Conservation (phyloP, 2,329 filamentous ascomycete genomes). For the Fusarium heterosporum region DNA sequence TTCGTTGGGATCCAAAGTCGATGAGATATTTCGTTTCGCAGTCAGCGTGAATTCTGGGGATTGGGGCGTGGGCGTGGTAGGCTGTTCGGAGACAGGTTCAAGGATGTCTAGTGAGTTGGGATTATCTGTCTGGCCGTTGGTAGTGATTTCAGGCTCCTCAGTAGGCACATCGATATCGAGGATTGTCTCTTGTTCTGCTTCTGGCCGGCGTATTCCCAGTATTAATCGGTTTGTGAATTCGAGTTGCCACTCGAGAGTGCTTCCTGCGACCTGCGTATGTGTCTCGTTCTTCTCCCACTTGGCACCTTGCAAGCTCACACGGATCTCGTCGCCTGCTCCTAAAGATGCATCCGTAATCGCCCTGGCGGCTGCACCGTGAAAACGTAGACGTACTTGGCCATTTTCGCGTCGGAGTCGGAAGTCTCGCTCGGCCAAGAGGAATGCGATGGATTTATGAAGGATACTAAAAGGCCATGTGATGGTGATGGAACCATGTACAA, state of each 20-base stretch:
- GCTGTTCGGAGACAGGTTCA: constrained; percentile 22
- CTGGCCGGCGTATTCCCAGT: constrained; percentile 57
- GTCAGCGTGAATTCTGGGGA: constrained; percentile 41
- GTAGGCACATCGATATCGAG: constrained; percentile 63
- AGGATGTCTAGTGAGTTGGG: constrained; percentile 10
- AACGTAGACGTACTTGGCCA: constrained; percentile 84
- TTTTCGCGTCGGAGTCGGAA: constrained; percentile 80
- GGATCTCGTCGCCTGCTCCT: constrained; percentile 81
- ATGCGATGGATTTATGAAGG: constrained; percentile 76
- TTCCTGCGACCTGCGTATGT: constrained; percentile 61
- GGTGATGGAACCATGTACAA: constrained; percentile 79
- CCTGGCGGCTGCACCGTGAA: constrained; percentile 77
- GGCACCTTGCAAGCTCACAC: constrained; percentile 75
- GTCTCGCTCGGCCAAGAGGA: constrained; percentile 87
- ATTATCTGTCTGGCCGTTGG: constrained; percentile 31
- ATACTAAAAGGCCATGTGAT: constrained; percentile 94
- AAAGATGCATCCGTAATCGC: constrained; percentile 74
- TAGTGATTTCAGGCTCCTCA: constrained; percentile 33
- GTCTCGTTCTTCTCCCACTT: constrained; percentile 70
- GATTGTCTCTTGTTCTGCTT: constrained; percentile 59
- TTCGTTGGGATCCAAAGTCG: constrained; percentile 59
- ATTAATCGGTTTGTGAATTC: constrained; percentile 64
- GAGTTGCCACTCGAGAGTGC: constrained; percentile 69
- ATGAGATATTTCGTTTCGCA: constrained; percentile 52
- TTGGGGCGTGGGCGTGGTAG: constrained; percentile 31